phyloP scores from a whole-genome alignment of 2,329 filamentous ascomycete genomes.

The Thielaviopsis populi region DNA sequence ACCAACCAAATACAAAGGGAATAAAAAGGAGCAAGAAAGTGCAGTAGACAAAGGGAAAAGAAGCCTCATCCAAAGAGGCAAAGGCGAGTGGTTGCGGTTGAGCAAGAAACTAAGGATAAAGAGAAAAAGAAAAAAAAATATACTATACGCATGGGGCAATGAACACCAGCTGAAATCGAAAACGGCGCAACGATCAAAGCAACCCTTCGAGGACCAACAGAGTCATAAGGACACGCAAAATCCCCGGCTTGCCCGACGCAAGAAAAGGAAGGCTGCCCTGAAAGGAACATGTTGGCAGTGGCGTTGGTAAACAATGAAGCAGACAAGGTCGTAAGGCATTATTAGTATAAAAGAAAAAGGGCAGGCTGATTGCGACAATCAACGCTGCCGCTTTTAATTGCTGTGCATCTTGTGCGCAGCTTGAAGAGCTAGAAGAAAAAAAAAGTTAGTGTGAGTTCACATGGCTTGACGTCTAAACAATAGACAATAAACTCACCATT shows the following conservation, averaged over 20 bases:
- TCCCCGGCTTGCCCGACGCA: no score
- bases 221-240: not conserved
- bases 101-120: not conserved
- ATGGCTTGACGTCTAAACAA: no score
- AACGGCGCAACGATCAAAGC: not conserved
- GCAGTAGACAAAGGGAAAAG: not conserved
- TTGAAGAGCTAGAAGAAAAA: conserved; percentile 22
- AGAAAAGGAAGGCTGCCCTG: no score
- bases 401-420: conserved; percentile 23
- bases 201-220: not conserved
- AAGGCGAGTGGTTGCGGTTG: not conserved
- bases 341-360: conserved; percentile 2
- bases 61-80: not conserved
- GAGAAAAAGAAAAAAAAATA: conserved; percentile 11
- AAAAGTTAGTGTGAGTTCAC: conserved; percentile 10
- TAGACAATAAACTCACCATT: conserved; percentile 41
- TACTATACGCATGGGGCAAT: conserved; percentile 3
- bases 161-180: not conserved
- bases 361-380: not conserved
- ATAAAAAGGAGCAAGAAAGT: not conserved
- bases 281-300: not conserved
- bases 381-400: not conserved
- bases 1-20: not conserved
- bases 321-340: conserved; percentile 8
- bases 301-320: not conserved